Base-by-base conservation (phyloP, 805 yeast genomes). In the Candida sakaeoensis region DNA sequence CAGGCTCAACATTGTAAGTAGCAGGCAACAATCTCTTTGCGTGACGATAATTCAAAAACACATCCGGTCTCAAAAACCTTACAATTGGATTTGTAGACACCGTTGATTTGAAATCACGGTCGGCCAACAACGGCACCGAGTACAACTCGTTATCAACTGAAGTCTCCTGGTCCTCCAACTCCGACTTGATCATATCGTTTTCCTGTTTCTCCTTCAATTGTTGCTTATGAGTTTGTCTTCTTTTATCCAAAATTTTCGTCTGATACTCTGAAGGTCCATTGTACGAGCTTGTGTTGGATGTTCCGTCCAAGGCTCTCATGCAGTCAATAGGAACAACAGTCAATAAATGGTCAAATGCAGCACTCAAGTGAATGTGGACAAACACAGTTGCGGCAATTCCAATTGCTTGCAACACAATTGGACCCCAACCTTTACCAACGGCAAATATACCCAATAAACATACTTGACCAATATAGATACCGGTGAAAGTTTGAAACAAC, bases 341-440 rank as follows among this genome's bases (percentile, higher is more conserved):
- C 45, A 82, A 54, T 55, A 89, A 67, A 9, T 74, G 70, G 41
- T 74, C 82, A 55, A 88, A 86, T 0, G 96, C 87, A 7, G 55
- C 45, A 46, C 72, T 77, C 55, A 91, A 60, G 46, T 78, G 74
- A 22, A 77, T 13, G 53, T 91, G 96, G 43, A 77, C 70, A 55
- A 86, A 82, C 3, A 75, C 74, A 0, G 97, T 87, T 48, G 73
- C 60, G 7, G 73, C 75, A 10, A 87, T 52, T 30, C 83, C 69
- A 37, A 90, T 70, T 1, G 79, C 80, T 58, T 85, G 86, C 39
- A 91, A 63, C 3, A 82, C 85, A 47, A 89, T 73, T 26, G 96
- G 95, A 33, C 96, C 98, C 96, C 96, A 91, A 30, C 95, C 84
- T 70, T 87, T 87, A 45, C 95, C 89, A 41, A 91, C 95, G 13